phyloP scores from a whole-genome alignment of 2,329 filamentous ascomycete genomes.

The Colletotrichum eremochloae region DNA sequence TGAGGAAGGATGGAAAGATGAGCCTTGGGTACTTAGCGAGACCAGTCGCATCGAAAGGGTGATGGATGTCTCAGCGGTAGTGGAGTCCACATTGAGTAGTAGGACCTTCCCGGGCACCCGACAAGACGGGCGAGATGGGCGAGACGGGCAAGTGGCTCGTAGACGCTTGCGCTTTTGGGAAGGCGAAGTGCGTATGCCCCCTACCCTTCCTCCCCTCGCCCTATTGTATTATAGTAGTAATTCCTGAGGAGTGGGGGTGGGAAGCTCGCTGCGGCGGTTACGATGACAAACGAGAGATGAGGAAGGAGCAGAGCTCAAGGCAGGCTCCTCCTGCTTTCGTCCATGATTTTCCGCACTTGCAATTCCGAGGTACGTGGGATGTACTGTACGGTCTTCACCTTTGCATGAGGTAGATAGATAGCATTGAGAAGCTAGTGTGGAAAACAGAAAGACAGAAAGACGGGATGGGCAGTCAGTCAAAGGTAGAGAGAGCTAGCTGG shows the following conservation, averaged over 20 bases:
- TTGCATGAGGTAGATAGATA: background rate
- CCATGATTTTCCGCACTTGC: background rate
- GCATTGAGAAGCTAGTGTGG: constrained; percentile 20
- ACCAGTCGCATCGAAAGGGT: constrained; percentile 22
- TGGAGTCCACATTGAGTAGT: constrained; percentile 30
- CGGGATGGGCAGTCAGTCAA: background rate
- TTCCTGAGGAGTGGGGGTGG: background rate
- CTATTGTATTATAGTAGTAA: background rate
- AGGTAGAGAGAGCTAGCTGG: background rate
- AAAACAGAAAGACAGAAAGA: background rate
- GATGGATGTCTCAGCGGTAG: constrained; percentile 13
- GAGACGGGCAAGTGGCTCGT: constrained; percentile 34
- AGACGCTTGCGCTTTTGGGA: constrained; percentile 36
- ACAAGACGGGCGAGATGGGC: constrained; percentile 1
- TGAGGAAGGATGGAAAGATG: constrained; percentile 5
- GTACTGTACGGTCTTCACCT: background rate
- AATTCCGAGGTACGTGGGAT: background rate
- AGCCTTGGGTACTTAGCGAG: constrained; percentile 25
- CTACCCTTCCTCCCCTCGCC: background rate
- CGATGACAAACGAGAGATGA: background rate
- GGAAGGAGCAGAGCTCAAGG: background rate
- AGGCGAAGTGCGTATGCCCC: constrained; percentile 13
- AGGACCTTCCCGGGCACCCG: constrained; percentile 29
- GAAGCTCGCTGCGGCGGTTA: background rate
- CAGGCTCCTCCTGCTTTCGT: background rate